Evolutionary conservation across 148 eudicot species (phyloP).

Genomic region (Persicaria tinctoria): DNA sequence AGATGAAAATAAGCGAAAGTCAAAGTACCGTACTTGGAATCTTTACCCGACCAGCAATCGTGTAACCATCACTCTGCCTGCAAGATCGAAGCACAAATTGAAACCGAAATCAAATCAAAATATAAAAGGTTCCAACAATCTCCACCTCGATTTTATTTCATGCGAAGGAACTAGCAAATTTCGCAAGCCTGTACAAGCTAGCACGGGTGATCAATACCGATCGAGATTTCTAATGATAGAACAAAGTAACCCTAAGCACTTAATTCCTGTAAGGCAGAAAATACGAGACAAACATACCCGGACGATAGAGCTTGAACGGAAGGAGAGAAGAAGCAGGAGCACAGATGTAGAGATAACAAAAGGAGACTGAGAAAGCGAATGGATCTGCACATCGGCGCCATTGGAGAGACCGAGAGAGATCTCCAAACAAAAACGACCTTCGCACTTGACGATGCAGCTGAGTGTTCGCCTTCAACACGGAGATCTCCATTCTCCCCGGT

Average conservation of each 20-base stretch:
- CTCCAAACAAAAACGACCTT: conserved; percentile 5
- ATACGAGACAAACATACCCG: conserved; percentile 18
- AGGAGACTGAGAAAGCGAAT: background rate
- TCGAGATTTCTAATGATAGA: too few relatives aligned
- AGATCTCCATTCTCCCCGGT: background rate
- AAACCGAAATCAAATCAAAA: background rate
- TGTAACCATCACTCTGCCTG: conserved; percentile 48
- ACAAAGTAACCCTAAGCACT: too few relatives aligned
- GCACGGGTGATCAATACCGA: background rate
- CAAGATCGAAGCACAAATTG: conserved; percentile 3
- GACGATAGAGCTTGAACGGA: conserved; percentile 17
- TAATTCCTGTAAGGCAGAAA: background rate
- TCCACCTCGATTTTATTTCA: background rate
- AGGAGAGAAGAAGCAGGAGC: conserved; percentile 14
- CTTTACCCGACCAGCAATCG: conserved; percentile 50
- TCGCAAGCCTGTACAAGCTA: background rate
- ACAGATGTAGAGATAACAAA: background rate
- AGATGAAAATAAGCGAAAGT: background rate
- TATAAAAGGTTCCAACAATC: background rate
- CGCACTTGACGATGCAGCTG: background rate
- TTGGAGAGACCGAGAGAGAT: conserved; percentile 5
- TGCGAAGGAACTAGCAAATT: background rate
- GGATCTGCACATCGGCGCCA: conserved; percentile 20
- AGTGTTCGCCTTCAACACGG: background rate
- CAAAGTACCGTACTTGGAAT: conserved; percentile 34